These are phyloP conservation scores for Saccharomycopsis capsularis DNA, from an alignment of 805 yeast species.

Conservation along the genomic window DNA sequence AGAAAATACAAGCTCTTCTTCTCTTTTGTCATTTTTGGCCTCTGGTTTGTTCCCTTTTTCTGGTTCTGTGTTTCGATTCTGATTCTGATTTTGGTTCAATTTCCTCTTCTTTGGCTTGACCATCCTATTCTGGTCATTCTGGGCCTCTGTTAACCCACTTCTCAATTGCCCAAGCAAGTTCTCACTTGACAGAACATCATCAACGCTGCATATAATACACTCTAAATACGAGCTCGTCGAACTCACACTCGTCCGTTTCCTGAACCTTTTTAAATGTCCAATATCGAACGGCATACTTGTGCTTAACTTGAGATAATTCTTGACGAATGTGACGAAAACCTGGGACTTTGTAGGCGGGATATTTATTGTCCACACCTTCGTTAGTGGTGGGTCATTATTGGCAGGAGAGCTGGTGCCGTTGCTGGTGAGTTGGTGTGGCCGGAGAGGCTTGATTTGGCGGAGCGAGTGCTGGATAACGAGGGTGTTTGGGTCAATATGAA, in stretches of 20 bases:
- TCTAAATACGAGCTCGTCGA: not conserved
- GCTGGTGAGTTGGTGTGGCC: no score
- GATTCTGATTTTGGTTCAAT: no score
- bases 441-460: no score
- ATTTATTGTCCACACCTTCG: no score
- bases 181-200: not conserved
- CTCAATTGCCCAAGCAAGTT: not conserved
- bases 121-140: not conserved
- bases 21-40: not conserved
- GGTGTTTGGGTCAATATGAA: no score
- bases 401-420: no score
- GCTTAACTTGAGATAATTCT: no score
- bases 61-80: not conserved
- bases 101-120: not conserved
- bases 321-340: no score
- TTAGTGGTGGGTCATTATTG: no score
- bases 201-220: not conserved
- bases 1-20: not conserved
- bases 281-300: not conserved
- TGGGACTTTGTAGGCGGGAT: no score
- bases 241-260: not conserved
- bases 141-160: not conserved
- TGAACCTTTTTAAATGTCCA: not conserved
- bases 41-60: not conserved
- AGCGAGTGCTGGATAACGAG: no score